A percentile compares a stretch with the other conserved stretches of the same genome.
Conservation (phyloP, 352 stramenopile genomes). For the Phytopythium chamaehyphon region DNA sequence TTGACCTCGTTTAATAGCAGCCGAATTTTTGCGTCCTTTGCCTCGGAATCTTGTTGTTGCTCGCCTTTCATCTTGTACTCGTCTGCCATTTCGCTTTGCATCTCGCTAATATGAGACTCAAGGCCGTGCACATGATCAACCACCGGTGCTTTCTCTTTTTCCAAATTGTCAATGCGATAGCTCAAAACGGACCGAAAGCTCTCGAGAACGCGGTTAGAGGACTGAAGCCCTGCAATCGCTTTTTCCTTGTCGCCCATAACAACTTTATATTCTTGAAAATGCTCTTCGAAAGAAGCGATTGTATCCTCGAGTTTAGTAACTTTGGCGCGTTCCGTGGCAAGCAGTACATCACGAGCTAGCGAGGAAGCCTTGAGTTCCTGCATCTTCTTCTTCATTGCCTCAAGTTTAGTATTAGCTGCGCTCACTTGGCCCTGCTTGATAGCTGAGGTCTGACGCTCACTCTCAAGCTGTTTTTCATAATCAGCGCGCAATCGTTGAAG, state of each 20-base stretch:
- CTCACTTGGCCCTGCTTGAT: slow-evolving; percentile 79
- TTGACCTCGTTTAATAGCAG: slow-evolving; percentile 75
- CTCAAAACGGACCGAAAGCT: slow-evolving; percentile 81
- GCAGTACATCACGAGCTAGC: slow-evolving; percentile 59
- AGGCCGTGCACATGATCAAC: slow-evolving; percentile 48
- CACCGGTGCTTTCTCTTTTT: slow-evolving; percentile 71
- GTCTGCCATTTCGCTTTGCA: slow-evolving; percentile 72
- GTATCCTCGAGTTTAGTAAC: slow-evolving; percentile 55
- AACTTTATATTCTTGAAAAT: slow-evolving; percentile 68
- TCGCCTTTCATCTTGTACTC: slow-evolving; percentile 65
- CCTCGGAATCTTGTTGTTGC: slow-evolving; percentile 56
- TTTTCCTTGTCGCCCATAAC: slow-evolving; percentile 73
- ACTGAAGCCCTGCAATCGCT: slow-evolving; percentile 54
- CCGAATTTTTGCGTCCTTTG: slow-evolving; percentile 75
- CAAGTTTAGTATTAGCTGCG: slow-evolving; percentile 74
- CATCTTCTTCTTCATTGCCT: slow-evolving; percentile 82
- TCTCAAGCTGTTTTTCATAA: slow-evolving; percentile 62
- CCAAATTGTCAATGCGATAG: slow-evolving; percentile 69
- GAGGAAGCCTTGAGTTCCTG: slow-evolving; percentile 76
- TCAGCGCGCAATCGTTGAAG: slow-evolving; percentile 47
- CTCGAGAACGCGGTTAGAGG: slow-evolving; percentile 72
- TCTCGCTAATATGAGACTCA: slow-evolving; percentile 68
- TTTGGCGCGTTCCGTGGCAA: slow-evolving; percentile 70
- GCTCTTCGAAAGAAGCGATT: slow-evolving; percentile 63
- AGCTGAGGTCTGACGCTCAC: slow-evolving; percentile 72